Base-by-base conservation (phyloP, 176 grass and related monocot genomes). In the Oryza brachyantha region DNA sequence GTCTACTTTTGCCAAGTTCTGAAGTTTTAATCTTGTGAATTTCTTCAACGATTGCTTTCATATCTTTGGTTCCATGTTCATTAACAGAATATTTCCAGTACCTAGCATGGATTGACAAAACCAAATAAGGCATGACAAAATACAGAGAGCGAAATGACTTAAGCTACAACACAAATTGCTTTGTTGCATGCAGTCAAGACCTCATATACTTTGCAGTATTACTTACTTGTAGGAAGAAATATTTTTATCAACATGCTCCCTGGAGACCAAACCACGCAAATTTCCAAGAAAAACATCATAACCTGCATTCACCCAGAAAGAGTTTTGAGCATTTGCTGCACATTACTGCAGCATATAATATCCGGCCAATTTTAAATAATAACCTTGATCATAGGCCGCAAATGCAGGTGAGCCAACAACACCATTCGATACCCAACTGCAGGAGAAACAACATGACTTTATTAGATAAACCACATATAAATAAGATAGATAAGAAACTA, bases 211-310 rank as follows among this genome's bases (percentile, higher is more conserved):
- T n/a, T 36, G 31, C 11, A 70, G 35, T 5, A 41, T 21, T 43
- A 85, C 91, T 90, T 97, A 97, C 92, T 91, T 94, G 85, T 88
- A 87, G 66, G 95, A 98, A 60, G 95, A 94, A 73, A 98, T 76
- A 35, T 68, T 93, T 79, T 83, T 81, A 87, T 98, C 90, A 26
- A 93, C 79, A 60, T 98, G 95, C 66, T 98, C 95, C 73, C 85
- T 88, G 62, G 95, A 98, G 74, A 98, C 95, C 59, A 98, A 86
- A 42, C 95, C 95, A 57, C 95, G 92, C 55, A 98, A 75, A 80
- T 98, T 98, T 58, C 95, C 95, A 77, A 98, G 92, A 85, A 91
- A 98, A 78, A 98, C 95, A 92, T 98, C 92, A 79, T 98, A 98
- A 65, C 92, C 95, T 98, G 75, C 60, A 89, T 61, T 45, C 14